These are phyloP conservation scores for Erythrophleum ivorense DNA, from an alignment of 331 rosid genomes.

Conservation along the genomic window DNA sequence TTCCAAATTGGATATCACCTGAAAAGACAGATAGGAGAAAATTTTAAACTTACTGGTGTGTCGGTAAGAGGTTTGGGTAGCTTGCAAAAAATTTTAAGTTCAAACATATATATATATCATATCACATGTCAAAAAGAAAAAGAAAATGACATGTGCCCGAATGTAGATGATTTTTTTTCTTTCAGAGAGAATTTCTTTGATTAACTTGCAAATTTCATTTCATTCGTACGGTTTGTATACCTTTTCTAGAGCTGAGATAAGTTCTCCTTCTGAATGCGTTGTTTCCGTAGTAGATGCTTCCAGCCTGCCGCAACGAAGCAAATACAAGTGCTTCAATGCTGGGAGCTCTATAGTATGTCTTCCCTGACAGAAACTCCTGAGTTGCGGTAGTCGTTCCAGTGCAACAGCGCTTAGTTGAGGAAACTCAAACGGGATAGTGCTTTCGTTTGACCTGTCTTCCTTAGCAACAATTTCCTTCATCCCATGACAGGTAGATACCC, in stretches of 20 bases:
- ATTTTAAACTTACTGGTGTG: not conserved
- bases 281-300: not conserved
- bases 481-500: not conserved
- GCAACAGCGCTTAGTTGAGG: not conserved
- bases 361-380: slow-evolving; percentile 17
- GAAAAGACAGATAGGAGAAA: not conserved
- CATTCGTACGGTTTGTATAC: not conserved
- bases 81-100: not conserved
- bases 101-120: too few species aligned
- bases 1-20: slow-evolving; percentile 14
- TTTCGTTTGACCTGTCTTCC: not conserved
- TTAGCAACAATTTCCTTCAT: slow-evolving; percentile 33
- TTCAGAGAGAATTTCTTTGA: not conserved
- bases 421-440: not conserved
- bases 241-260: not conserved
- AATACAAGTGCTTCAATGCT: not conserved
- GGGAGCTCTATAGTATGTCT: not conserved
- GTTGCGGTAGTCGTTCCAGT: not conserved
- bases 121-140: not conserved
- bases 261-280: not conserved
- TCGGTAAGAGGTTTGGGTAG: not conserved
- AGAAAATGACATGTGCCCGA: not conserved
- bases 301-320: not conserved
- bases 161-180: not conserved
- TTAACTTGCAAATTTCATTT: not conserved